Base-by-base conservation (phyloP, 2,329 filamentous ascomycete genomes). In the Xenoacremonium recifei region DNA sequence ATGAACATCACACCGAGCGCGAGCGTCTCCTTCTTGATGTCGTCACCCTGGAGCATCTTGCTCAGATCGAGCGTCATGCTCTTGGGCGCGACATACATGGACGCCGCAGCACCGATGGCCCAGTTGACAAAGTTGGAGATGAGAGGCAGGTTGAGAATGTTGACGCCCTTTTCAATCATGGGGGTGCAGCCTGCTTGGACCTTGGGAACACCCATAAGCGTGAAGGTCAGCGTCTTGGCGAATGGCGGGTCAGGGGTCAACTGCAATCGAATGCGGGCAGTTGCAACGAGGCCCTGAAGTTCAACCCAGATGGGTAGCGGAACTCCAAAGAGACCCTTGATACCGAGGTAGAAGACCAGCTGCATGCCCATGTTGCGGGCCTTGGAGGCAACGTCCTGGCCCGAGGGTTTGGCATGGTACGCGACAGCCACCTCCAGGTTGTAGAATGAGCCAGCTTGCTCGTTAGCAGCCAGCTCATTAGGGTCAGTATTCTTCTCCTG, bases 41-140 rank as follows among this genome's bases (percentile, higher is more conserved):
- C 85, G 55, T 97, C 92, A 15, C 92, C 93, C 60, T 90, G 85
- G 4, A 97, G 78, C 72, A 97, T 87, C 62, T 91, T 91, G 55
- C 87, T 82, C 62, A 97, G 78, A 57, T 99, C 92, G 35, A 97
- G 77, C 0, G 89, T 90, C 85, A 97, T 85, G 10, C 85, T 93
- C 67, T 96, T 96, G 7, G 92, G 92, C 3, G 92, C 92, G 19
- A 96, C 90, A 50, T 96, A 96, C 79, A 96, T 86, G 60, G 84
- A 87, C 3, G 87, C 86, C 0, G 91, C 89, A 0, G 93, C 83
- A 27, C 83, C 84, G 55, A 97, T 95, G 5, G 92, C 89, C 69
- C 91, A 96, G 66, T 96, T 96, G 65, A 96, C 92, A 60, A 99
- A 97, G 57, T 95, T 95, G 12, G 89, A 95, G 55, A 97, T 96